A percentile compares a stretch with the other conserved stretches of the same genome.
Evolutionary conservation across 306 rosid species (phyloP).

Genomic region (Trichosanthes cucumerina): DNA sequence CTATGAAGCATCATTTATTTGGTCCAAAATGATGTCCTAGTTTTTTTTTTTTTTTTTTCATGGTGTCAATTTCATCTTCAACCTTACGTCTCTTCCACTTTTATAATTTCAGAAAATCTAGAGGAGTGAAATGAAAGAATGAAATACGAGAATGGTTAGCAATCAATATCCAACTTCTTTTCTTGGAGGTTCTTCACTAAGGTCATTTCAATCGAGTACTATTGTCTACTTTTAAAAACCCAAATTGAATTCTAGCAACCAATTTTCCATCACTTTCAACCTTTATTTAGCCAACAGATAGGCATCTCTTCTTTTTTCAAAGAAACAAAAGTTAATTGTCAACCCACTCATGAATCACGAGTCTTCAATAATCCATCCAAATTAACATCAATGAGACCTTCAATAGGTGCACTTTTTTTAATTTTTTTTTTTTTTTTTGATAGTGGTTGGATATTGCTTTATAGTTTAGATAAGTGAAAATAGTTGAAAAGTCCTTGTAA

Average conservation of each 20-base stretch:
- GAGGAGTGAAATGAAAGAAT: neutral
- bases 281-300: neutral
- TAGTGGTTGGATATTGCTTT: constrained; percentile 4
- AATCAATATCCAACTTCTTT: neutral
- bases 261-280: constrained; percentile 1
- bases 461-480: neutral
- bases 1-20: neutral
- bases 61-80: neutral
- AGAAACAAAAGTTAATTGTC: neutral
- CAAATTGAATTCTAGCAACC: neutral
- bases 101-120: neutral
- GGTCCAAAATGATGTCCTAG: neutral
- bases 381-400: neutral
- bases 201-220: neutral
- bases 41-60: neutral
- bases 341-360: neutral
- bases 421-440: neutral
- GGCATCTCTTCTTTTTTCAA: neutral
- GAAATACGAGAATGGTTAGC: neutral
- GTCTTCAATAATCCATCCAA: neutral
- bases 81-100: neutral
- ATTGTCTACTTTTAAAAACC: neutral
- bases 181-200: neutral
- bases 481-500: neutral
- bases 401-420: neutral